Evolutionary conservation across 371 early-diverging fungal genomes (phyloP).

Genomic region (Mucor velutinosus): DNA sequence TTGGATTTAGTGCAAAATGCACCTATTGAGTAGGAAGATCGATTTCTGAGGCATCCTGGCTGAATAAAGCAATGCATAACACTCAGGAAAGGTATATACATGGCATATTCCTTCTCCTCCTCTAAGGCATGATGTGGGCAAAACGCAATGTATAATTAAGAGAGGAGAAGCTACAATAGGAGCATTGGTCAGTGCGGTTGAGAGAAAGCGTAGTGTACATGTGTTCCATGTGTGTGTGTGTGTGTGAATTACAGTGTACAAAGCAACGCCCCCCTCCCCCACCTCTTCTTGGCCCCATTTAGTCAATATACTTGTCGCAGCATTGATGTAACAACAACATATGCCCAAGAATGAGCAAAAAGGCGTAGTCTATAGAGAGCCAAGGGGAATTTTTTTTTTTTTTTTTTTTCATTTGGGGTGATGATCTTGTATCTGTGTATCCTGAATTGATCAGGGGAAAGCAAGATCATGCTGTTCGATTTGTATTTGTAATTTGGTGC

Average conservation of each 20-base stretch:
- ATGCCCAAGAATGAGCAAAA: neutral
- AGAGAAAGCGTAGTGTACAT: neutral
- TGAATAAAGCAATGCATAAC: neutral
- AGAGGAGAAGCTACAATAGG: neutral
- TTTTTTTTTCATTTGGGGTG: neutral
- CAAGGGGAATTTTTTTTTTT: neutral
- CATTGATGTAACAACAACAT: neutral
- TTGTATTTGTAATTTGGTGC: neutral
- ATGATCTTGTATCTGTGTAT: conserved; percentile 6
- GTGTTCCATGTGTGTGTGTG: neutral
- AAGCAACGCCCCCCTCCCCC: neutral
- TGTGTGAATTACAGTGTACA: neutral
- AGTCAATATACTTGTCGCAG: neutral
- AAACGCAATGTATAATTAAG: neutral
- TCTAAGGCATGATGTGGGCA: neutral
- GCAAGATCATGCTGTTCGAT: neutral
- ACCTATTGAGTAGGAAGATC: neutral
- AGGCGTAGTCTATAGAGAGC: neutral
- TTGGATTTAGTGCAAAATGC: neutral
- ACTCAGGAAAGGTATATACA: neutral
- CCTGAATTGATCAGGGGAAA: conserved; percentile 5
- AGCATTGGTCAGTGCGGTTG: neutral
- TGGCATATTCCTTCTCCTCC: neutral
- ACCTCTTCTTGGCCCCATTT: neutral
- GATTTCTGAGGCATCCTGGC: neutral